phyloP scores from a whole-genome alignment of 768 basidiomycete species.

The Boletus rubescentipes region DNA sequence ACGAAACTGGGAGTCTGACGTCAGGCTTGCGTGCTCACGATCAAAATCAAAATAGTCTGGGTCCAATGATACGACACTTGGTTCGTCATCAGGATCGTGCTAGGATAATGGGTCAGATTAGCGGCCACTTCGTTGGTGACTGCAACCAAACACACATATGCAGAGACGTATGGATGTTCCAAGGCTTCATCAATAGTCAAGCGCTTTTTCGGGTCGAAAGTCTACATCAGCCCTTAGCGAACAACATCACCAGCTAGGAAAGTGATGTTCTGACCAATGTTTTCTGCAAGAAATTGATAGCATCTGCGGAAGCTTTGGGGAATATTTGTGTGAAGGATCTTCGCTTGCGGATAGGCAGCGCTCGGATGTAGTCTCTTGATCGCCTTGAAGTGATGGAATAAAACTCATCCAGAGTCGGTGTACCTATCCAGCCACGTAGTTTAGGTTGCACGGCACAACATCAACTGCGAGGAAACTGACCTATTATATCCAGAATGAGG shows the following conservation, averaged over 20 bases:
- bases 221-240: conserved; percentile 37
- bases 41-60: conserved; percentile 92
- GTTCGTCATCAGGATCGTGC: conserved; percentile 92
- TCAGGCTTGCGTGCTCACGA: conserved; percentile 41
- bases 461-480: conserved; percentile 26
- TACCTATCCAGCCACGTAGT: conserved; percentile 43
- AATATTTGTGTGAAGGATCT: conserved; percentile 70
- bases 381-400: conserved; percentile 84
- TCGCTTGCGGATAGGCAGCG: conserved; percentile 79
- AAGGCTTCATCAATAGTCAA: conserved; percentile 82
- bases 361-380: conserved; percentile 85
- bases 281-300: conserved; percentile 69
- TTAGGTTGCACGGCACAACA: conserved; percentile 23
- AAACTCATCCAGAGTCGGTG: conserved; percentile 87
- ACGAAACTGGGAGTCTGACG: background rate
- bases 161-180: conserved; percentile 76
- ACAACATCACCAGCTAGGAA: conserved; percentile 29
- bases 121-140: background rate
- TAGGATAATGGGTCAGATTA: conserved; percentile 27
- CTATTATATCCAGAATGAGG: conserved; percentile 86
- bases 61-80: conserved; percentile 73
- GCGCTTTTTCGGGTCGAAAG: conserved; percentile 87
- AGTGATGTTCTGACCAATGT: conserved; percentile 50
- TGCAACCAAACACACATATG: conserved; percentile 52
- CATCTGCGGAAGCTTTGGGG: conserved; percentile 71